Evolutionary conservation across 2,329 filamentous ascomycete species (phyloP), one percentile per base, ranked within the genome.

Genomic region (Aspergillus sp.): DNA sequence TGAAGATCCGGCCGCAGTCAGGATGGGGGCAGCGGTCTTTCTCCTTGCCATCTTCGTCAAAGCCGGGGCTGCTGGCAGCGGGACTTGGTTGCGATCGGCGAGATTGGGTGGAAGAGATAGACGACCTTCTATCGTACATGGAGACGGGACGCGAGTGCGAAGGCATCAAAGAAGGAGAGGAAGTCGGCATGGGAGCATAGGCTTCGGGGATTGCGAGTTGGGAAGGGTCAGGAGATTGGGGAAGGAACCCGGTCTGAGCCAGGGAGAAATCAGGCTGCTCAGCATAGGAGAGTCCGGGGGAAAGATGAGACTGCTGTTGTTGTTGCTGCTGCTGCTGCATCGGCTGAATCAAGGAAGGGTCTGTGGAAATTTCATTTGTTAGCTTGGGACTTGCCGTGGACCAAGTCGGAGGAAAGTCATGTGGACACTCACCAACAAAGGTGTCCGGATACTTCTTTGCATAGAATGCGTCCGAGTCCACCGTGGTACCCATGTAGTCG

Each of bases 1-100:
- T 96, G 84, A 96, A 96, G 59, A 88, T 83, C 69, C 90, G 88
- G 64, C 92, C 91, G 69, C 92, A 96, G 59, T 94, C 91, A 6
- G 90, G 87, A 71, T 92, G 88, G 1, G 90, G 90, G 80, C 92
- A 96, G 62, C 90, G 83, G 36, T 84, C 85, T 70, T 89, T 89
- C 70, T 88, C 84, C 61, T 79, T 78, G 42, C 74, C 73, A 72
- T 91, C 88, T 70, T 90, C 88, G 26, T 81, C 80, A 60, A 80
- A 75, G 70, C 90, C 87, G 57, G 86, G 80, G 58, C 82, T 84
- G 71, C 85, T 89, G 66, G 83, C 82, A 65, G 81, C 78, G 60
- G 78, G 84, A 74, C 85, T 87, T 65, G 84, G 78, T 67, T 82
- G 82, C 0, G 87, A 86, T 55, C 77, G 85, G 54, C 82, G 84